Evolutionary conservation across 805 yeast genomes (phyloP), one percentile per base, ranked within the genome.

Genomic region (Novakomyces olei): DNA sequence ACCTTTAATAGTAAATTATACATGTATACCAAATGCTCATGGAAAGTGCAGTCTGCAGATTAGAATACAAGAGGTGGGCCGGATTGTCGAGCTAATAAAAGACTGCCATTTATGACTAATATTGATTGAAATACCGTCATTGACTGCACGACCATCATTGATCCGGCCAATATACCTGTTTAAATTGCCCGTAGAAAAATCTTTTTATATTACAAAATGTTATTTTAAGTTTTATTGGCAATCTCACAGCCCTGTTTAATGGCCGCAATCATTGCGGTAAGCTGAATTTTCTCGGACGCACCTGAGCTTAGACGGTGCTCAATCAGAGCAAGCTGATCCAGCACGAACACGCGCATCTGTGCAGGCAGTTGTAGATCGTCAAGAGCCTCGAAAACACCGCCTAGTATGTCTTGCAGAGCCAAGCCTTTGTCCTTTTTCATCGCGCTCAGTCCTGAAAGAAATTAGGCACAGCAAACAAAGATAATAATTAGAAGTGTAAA

Each of bases 291-390:
- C 37, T 83, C 94, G 47, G 72, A 77, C 2, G 96, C 95, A 6
- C 98, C 99, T 49, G 69, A 72, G 12, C 92, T 70, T 24, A 88
- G 72, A 1, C 92, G 74, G 50, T 83, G 85, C 54, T 88, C 98
- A 16, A 88, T 67, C 36, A 85, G 94, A 9, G 83, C 69, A 34
- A 88, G 56, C 1, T 80, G 80, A 39, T 65, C 63, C 36, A 80
- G 56, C 4, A 85, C 59, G 10, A 60, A 58, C 8, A 71, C 66
- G 40, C 91, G 60, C 2, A 88, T 70, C 19, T 51, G 50, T 1
- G 66, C 60, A 39, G 65, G 62, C 44, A 88, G 55, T 38, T 80
- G 77, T 41, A 72, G 69, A n/a, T 56, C 58, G 34, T 69, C 71
- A 34, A 88, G 55, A 12, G 76, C 67, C 24, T 69, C 74, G 4